Evolutionary conservation across 208 protist genomes (phyloP).

Genomic region (Trypanosoma vivax): DNA sequence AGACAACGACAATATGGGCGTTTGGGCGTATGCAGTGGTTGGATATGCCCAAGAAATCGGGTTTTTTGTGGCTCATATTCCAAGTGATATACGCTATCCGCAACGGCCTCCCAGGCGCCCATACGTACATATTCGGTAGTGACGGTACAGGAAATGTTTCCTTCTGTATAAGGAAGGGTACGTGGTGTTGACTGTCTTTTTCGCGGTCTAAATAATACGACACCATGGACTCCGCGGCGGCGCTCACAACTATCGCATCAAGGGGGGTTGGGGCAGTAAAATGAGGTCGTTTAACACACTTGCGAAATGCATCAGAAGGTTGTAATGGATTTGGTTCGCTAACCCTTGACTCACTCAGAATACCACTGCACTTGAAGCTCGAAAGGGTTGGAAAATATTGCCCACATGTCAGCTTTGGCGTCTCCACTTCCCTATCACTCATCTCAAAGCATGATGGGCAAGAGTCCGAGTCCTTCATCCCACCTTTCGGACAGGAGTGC

Average conservation of each 20-base stretch:
- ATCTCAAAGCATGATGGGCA: too few species aligned
- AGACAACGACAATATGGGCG: slow-evolving; percentile 74
- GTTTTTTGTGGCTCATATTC: slow-evolving; percentile 64
- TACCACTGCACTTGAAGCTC: too few species aligned
- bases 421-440: too few species aligned
- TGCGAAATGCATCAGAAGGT: too few species aligned
- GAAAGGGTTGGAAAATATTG: too few species aligned
- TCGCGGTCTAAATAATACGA: slow-evolving; percentile 17
- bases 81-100: slow-evolving; percentile 73
- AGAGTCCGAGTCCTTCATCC: too few species aligned
- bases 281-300: too few species aligned
- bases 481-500: too few species aligned
- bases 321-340: too few species aligned
- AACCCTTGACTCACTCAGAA: too few species aligned
- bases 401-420: too few species aligned
- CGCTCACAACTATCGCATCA: background rate
- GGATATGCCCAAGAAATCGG: slow-evolving; percentile 44
- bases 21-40: slow-evolving; percentile 66
- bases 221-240: background rate
- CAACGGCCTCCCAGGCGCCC: slow-evolving; percentile 60
- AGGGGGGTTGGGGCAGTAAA: background rate
- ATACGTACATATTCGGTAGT: slow-evolving; percentile 39
- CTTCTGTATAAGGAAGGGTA: slow-evolving; percentile 35
- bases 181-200: slow-evolving; percentile 20
- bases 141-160: slow-evolving; percentile 64